Conservation (phyloP, 805 yeast genomes). For the Debaryomyces hansenii region DNA sequence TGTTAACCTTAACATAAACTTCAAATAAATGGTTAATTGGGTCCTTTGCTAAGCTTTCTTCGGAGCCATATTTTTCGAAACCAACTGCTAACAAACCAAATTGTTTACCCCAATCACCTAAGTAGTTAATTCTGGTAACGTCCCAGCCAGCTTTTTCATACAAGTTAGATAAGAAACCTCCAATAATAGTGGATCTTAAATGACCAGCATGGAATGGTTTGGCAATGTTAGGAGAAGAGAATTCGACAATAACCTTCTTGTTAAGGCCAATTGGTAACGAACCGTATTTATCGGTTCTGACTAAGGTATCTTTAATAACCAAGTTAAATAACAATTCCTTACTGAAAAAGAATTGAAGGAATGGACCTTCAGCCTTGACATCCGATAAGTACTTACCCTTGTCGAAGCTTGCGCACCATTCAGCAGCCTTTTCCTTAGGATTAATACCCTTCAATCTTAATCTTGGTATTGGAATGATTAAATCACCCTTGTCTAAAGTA, state of each 20-base stretch:
- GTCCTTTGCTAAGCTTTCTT: slow-evolving; percentile 64
- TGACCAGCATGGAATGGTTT: slow-evolving; percentile 99
- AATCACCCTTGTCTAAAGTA: slow-evolving; percentile 87
- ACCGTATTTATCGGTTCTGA: slow-evolving; percentile 66
- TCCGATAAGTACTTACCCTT: slow-evolving; percentile 65
- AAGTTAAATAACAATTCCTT: slow-evolving; percentile 64
- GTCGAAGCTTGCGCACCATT: slow-evolving; percentile 80
- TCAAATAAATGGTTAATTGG: slow-evolving; percentile 95
- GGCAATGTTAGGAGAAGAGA: slow-evolving; percentile 97
- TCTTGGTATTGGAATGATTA: slow-evolving; percentile 90
- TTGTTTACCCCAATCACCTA: slow-evolving; percentile 99
- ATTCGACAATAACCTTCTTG: slow-evolving; percentile 78
- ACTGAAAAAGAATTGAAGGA: slow-evolving; percentile 84
- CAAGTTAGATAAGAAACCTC: slow-evolving; percentile 89
- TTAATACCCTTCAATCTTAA: slow-evolving; percentile 76
- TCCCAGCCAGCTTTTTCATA: slow-evolving; percentile 91
- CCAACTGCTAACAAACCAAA: slow-evolving; percentile 96
- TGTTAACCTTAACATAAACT: slow-evolving; percentile 85
- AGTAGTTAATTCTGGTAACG: slow-evolving; percentile 88
- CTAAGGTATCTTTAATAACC: slow-evolving; percentile 69
- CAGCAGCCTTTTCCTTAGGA: slow-evolving; percentile 65
- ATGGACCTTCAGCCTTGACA: slow-evolving; percentile 84
- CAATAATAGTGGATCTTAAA: slow-evolving; percentile 94
- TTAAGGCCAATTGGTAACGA: slow-evolving; percentile 68
- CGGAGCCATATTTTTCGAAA: slow-evolving; percentile 80